phyloP scores from a whole-genome alignment of 2,329 filamentous ascomycete species.

The Podosphaera aphanis region DNA sequence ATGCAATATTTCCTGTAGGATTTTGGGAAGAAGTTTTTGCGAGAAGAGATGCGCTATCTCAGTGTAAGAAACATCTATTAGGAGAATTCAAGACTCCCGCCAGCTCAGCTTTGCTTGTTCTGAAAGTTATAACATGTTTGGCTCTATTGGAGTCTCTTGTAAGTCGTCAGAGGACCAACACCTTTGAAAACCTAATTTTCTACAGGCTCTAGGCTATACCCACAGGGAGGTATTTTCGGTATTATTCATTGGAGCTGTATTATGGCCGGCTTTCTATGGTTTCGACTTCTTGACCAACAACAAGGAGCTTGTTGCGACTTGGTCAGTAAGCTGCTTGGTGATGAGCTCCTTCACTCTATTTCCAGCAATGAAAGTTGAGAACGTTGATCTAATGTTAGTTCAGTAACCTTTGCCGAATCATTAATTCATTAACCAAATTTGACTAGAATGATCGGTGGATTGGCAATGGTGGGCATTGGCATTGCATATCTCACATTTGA shows the following conservation, averaged over 20 bases:
- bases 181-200: conserved; percentile 5
- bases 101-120: conserved; percentile 30
- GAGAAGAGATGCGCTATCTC: conserved; percentile 41
- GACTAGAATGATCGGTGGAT: conserved; percentile 47
- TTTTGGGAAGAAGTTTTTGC: conserved; percentile 96
- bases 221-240: conserved; percentile 67
- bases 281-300: conserved; percentile 46
- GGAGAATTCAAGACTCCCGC: conserved; percentile 38
- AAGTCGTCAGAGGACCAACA: conserved; percentile 14
- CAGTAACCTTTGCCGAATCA: background rate
- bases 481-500: conserved; percentile 62
- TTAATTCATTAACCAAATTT: conserved; percentile 5
- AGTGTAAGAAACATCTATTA: conserved; percentile 46
- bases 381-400: conserved; percentile 47
- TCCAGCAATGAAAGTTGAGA: conserved; percentile 66
- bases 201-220: conserved; percentile 73
- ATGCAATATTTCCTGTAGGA: conserved; percentile 72
- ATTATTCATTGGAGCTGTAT: conserved; percentile 49
- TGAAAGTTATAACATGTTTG: conserved; percentile 46
- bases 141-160: conserved; percentile 59
- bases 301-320: conserved; percentile 37
- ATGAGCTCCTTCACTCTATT: conserved; percentile 88
- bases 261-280: conserved; percentile 63
- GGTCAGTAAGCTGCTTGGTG: conserved; percentile 50
- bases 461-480: conserved; percentile 55